Conservation (phyloP, 768 basidiomycete genomes). For the Ramaria sp. region DNA sequence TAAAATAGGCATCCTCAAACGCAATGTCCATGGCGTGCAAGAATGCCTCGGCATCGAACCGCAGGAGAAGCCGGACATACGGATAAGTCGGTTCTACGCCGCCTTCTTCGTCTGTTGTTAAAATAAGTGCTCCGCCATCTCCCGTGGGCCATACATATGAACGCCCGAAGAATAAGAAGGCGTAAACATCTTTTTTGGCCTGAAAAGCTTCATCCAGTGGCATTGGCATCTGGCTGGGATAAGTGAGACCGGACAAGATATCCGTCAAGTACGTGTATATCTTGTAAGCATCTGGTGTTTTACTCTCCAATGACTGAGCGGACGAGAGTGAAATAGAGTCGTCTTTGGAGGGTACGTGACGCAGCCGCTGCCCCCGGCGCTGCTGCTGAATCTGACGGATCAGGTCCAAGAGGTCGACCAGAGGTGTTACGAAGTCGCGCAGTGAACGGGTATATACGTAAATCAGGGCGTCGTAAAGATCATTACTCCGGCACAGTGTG, state of each 20-base stretch:
- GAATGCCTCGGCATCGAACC: constrained; percentile 88
- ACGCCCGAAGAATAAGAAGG: constrained; percentile 75
- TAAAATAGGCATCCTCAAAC: constrained; percentile 88
- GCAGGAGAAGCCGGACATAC: constrained; percentile 72
- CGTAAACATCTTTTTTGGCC: constrained; percentile 68
- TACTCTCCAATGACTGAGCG: constrained; percentile 35
- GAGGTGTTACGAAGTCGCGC: constrained; percentile 78
- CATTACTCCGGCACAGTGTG: constrained; percentile 68
- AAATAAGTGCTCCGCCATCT: constrained; percentile 57
- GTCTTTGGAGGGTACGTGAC: constrained; percentile 11
- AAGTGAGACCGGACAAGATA: constrained; percentile 70
- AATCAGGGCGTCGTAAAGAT: constrained; percentile 86
- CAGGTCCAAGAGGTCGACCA: constrained; percentile 74
- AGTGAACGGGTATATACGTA: constrained; percentile 89
- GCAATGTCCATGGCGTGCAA: constrained; percentile 90
- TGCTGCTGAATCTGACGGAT: constrained; percentile 57
- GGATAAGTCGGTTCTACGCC: constrained; percentile 80
- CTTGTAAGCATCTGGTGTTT: constrained; percentile 76
- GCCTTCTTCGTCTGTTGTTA: constrained; percentile 67
- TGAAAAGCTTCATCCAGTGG: constrained; percentile 47
- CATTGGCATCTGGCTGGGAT: constrained; percentile 74
- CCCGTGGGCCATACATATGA: constrained; percentile 71
- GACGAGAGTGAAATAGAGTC: neutral
- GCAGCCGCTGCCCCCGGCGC: constrained; percentile 21
- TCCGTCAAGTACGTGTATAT: constrained; percentile 82